Conservation (phyloP, 352 stramenopile species). For the Phytopythium montanum region DNA sequence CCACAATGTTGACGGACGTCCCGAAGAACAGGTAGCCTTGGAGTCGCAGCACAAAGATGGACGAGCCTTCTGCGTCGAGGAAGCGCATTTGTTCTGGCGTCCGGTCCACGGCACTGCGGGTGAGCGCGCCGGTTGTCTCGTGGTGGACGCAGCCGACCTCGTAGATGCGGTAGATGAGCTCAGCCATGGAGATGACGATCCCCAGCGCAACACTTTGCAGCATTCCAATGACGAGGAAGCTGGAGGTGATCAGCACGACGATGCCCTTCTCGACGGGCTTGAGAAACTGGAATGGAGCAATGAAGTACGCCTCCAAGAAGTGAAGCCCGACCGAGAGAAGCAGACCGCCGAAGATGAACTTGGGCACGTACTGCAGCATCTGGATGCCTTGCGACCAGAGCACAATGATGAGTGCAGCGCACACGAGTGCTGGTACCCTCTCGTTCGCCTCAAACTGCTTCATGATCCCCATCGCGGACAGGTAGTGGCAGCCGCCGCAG, state of each 20-base stretch:
- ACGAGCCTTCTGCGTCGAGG: constrained; percentile 42
- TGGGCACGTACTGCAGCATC: constrained; percentile 69
- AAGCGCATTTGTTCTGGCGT: constrained; percentile 55
- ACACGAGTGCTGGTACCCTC: constrained; percentile 69
- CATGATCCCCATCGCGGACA: constrained; percentile 84
- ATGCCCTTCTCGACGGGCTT: constrained; percentile 61
- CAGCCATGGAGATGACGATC: constrained; percentile 78
- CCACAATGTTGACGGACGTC: constrained; percentile 73
- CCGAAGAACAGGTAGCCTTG: constrained; percentile 84
- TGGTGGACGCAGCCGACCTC: constrained; percentile 75
- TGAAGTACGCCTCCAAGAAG: constrained; percentile 76
- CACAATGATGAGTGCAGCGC: constrained; percentile 40
- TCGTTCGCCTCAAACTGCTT: constrained; percentile 82
- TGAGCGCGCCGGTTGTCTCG: constrained; percentile 61
- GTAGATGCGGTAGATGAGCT: constrained; percentile 78
- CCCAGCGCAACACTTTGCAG: constrained; percentile 65
- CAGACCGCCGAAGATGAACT: constrained; percentile 80
- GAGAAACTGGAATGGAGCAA: constrained; percentile 69
- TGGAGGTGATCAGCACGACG: constrained; percentile 61
- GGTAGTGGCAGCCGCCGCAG: constrained; percentile 74
- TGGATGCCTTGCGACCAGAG: constrained; percentile 68
- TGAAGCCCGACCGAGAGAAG: constrained; percentile 73
- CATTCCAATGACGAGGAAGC: constrained; percentile 74
- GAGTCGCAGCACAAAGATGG: constrained; percentile 70
- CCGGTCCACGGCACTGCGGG: constrained; percentile 63